A percentile compares a stretch with the other conserved stretches of the same genome.
These are phyloP conservation scores for Fomes fomentarius DNA, from an alignment of 1,284 basidiomycete genomes.

Conservation along the genomic window DNA sequence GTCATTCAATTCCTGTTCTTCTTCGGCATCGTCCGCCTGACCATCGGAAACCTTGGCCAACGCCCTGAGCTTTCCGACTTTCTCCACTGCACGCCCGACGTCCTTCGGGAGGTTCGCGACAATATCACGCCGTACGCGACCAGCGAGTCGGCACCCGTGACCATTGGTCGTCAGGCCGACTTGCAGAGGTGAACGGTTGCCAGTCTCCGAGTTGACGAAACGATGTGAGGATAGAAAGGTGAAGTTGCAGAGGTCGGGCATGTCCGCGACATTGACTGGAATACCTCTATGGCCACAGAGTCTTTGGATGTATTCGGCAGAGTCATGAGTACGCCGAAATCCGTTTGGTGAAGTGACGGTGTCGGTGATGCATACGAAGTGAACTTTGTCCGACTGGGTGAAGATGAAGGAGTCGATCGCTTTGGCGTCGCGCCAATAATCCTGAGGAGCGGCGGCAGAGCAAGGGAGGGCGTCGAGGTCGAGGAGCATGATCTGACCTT, in stretches of 20 bases:
- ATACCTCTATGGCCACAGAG: constrained; percentile 64
- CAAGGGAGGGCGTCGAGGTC: constrained; percentile 54
- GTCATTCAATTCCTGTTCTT: constrained; percentile 51
- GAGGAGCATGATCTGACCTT: constrained; percentile 57
- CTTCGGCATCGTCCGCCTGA: constrained; percentile 24
- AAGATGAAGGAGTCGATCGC: constrained; percentile 53
- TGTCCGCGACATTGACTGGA: constrained; percentile 87
- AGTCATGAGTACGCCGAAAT: constrained; percentile 47
- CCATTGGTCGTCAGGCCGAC: constrained; percentile 93
- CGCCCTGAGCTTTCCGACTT: constrained; percentile 72
- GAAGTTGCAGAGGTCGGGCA: constrained; percentile 87
- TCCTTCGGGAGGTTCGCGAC: constrained; percentile 76
- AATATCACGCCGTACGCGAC: constrained; percentile 83
- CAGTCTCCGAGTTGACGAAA: constrained; percentile 58
- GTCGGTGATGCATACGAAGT: constrained; percentile 79
- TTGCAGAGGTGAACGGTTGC: constrained; percentile 68
- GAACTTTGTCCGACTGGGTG: constrained; percentile 36
- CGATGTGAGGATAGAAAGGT: constrained; percentile 89
- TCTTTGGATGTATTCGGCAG: constrained; percentile 57
- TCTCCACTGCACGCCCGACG: constrained; percentile 79
- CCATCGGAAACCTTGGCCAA: constrained; percentile 54
- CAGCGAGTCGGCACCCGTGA: constrained; percentile 86
- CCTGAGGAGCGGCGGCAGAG: constrained; percentile 32
- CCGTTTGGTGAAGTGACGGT: constrained; percentile 50
- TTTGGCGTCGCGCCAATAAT: constrained; percentile 40